Evolutionary conservation across 805 yeast genomes (phyloP).

Genomic region (Yamadazyma ubonensis): DNA sequence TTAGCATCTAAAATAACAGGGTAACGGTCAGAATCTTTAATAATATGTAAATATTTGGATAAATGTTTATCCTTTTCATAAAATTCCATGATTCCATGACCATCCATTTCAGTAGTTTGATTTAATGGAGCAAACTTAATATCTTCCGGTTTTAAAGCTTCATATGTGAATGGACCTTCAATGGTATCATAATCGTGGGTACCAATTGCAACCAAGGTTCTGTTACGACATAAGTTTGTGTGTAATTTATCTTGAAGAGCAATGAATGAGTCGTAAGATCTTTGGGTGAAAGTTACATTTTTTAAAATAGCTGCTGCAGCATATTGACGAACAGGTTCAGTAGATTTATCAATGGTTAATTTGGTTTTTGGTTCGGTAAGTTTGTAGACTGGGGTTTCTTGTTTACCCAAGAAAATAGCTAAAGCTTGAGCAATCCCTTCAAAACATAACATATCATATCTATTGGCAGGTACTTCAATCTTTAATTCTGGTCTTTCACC

Average conservation of each 20-base stretch:
- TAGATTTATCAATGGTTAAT: constrained; percentile 73
- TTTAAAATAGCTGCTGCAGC: constrained; percentile 95
- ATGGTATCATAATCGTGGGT: constrained; percentile 90
- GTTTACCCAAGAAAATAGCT: constrained; percentile 80
- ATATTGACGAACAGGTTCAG: constrained; percentile 77
- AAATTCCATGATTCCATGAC: constrained; percentile 78
- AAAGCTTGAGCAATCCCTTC: constrained; percentile 97
- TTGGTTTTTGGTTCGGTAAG: constrained; percentile 59
- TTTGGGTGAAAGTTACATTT: constrained; percentile 74
- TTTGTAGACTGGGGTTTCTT: constrained; percentile 62
- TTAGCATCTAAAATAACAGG: constrained; percentile 85
- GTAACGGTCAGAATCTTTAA: constrained; percentile 81
- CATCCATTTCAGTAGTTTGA: constrained; percentile 68
- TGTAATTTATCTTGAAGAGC: constrained; percentile 95
- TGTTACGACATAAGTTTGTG: constrained; percentile 91
- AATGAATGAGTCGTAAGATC: constrained; percentile 91
- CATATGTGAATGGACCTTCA: constrained; percentile 81
- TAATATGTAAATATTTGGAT: constrained; percentile 84
- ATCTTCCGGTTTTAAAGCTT: constrained; percentile 76
- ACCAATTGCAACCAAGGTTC: constrained; percentile 97
- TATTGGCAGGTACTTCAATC: constrained; percentile 96
- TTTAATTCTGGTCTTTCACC: constrained; percentile 95
- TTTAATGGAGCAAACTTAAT: constrained; percentile 74
- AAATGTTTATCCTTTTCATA: constrained; percentile 89
- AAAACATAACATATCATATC: constrained; percentile 96